Percentiles rank a stretch among this genome's conserved stretches.
phyloP scores from a whole-genome alignment of 78 protist species.

The Acrasis kona region DNA sequence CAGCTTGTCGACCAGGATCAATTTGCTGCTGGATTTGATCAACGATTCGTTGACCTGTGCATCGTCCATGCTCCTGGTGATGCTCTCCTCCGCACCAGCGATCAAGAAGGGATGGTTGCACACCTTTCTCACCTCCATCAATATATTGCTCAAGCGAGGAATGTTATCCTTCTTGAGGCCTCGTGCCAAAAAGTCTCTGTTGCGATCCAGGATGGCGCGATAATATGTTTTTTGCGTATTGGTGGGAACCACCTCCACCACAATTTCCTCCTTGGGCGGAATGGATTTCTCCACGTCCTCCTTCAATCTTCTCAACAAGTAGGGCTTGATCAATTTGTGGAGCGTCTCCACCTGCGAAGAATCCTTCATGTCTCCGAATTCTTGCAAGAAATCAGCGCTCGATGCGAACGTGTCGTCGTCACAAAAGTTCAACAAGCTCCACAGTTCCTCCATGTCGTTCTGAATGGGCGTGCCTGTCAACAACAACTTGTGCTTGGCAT shows the following conservation, averaged over 20 bases:
- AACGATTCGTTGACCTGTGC: background rate
- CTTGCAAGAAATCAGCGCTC: constrained; percentile 28
- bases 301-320: constrained; percentile 27
- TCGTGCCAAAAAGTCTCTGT: too few relatives aligned
- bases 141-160: constrained; percentile 57
- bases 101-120: constrained; percentile 90
- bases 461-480: constrained; percentile 83
- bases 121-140: constrained; percentile 85
- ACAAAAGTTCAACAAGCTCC: constrained; percentile 69
- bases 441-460: constrained; percentile 74
- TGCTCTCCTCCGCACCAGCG: constrained; percentile 31
- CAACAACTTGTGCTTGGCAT: background rate
- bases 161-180: background rate
- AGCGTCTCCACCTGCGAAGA: background rate
- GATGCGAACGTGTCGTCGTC: constrained; percentile 39
- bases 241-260: background rate
- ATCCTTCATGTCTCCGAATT: constrained; percentile 65
- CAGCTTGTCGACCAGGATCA: constrained; percentile 81
- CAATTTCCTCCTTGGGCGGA: constrained; percentile 14
- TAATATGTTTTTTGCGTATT: background rate
- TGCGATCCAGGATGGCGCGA: background rate
- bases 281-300: constrained; percentile 14
- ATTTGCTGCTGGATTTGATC: constrained; percentile 48
- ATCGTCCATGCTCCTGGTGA: background rate
- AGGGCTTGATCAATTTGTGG: constrained; percentile 6